Conservation (phyloP, 2,329 filamentous ascomycete species). For the Penicillium sp. region DNA sequence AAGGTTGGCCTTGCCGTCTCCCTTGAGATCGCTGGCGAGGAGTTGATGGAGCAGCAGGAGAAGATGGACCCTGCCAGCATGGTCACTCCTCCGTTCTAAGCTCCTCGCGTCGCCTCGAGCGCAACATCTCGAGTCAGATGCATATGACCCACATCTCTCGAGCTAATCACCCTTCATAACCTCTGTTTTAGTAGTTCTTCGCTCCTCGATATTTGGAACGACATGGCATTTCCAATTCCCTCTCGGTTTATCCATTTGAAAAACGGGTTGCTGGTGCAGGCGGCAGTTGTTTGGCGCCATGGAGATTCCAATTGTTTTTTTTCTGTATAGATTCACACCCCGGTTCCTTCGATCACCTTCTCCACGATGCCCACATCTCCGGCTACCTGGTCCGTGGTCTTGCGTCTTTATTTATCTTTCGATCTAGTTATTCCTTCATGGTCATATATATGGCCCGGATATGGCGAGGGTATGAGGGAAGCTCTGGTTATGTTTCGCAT, state of each 20-base stretch:
- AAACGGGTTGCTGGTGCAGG: conserved; percentile 32
- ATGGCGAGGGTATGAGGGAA: conserved; percentile 22
- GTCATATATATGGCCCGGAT: conserved; percentile 22
- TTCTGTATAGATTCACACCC: conserved; percentile 38
- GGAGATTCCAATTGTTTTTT: conserved; percentile 27
- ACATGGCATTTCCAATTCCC: conserved; percentile 29
- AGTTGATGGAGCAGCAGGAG: conserved; percentile 81
- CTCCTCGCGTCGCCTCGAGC: conserved; percentile 7
- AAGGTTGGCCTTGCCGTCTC: conserved; percentile 94
- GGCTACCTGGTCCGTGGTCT: conserved; percentile 21
- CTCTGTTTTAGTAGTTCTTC: conserved; percentile 45
- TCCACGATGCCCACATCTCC: conserved; percentile 22
- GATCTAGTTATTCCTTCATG: conserved; percentile 19
- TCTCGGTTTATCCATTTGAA: conserved; percentile 30
- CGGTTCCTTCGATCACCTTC: conserved; percentile 23
- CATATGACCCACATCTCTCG: conserved; percentile 8
- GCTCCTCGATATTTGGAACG: conserved; percentile 28
- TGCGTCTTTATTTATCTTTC: conserved; percentile 19
- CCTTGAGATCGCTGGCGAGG: conserved; percentile 77
- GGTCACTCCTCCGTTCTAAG: conserved; percentile 48
- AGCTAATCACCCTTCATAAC: conserved; percentile 30
- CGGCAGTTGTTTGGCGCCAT: conserved; percentile 36
- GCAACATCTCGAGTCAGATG: conserved; percentile 13
- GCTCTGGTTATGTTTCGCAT: conserved; percentile 32
- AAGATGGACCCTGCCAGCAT: conserved; percentile 41